phyloP scores from a whole-genome alignment of 768 basidiomycete genomes.

The Lactarius vividus region DNA sequence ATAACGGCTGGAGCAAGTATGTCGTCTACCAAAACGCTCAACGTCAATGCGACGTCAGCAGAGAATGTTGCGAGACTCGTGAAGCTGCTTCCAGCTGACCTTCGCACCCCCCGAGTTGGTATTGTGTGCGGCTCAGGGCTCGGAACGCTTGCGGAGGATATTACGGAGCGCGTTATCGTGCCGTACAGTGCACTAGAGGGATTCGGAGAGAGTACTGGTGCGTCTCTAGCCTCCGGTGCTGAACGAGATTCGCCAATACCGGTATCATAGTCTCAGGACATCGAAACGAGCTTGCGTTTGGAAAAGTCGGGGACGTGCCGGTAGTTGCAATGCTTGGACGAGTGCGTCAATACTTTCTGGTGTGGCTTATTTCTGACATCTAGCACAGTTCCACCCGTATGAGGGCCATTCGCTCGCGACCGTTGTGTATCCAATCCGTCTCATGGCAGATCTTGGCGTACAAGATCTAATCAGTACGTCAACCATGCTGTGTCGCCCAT shows the following conservation, averaged over 20 bases:
- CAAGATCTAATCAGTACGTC: conserved; percentile 69
- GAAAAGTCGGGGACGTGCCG: conserved; percentile 69
- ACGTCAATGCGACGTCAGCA: conserved; percentile 30
- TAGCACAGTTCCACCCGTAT: conserved; percentile 72
- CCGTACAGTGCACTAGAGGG: conserved; percentile 69
- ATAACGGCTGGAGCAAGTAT: not conserved
- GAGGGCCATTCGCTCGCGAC: conserved; percentile 73
- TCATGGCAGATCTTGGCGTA: conserved; percentile 76
- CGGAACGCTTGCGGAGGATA: conserved; percentile 62
- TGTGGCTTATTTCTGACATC: conserved; percentile 1
- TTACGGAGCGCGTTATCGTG: conserved; percentile 57
- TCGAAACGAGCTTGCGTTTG: conserved; percentile 77
- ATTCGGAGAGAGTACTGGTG: conserved; percentile 77
- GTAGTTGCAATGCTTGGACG: conserved; percentile 90
- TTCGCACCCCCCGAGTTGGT: conserved; percentile 63
- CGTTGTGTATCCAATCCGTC: conserved; percentile 74
- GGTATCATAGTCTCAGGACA: conserved; percentile 67
- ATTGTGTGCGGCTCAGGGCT: conserved; percentile 89
- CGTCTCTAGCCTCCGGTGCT: not conserved
- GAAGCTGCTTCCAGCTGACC: conserved; percentile 35
- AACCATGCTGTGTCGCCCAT: conserved; percentile 2
- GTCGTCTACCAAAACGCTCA: not conserved
- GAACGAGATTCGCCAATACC: not conserved
- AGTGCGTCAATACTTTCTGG: conserved; percentile 40
- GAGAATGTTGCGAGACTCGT: conserved; percentile 33